Base-by-base conservation (phyloP, 1,139 yeast genomes). In the Taphrina populina region DNA sequence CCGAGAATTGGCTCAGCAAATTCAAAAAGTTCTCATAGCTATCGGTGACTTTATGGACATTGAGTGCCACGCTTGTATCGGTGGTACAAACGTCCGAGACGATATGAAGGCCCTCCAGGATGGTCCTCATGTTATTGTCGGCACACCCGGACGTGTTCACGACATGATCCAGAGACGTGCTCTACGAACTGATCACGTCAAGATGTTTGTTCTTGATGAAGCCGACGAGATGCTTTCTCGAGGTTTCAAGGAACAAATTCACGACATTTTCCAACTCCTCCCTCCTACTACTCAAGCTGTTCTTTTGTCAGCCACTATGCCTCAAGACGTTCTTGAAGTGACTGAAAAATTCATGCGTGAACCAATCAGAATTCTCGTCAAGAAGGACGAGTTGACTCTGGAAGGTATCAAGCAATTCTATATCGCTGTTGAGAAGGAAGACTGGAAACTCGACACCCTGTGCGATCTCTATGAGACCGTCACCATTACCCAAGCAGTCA, bases 61-160 rank as follows among this genome's bases (percentile, higher is more conserved):
- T 65, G 82, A 90, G 65, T 95, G 95, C 69, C 98, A 92, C 72
- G 96, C 97, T 64, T 90, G 96, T 72, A 92, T 92, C 71, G 98
- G 98, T 79, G 98, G 98, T 79, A 90, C 95, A 67, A 82, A 94
- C 62, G 80, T 87, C 73, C 79, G 79, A 66, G 95, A 88, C 67
- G 98, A 92, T 77, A 84, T 87, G 67, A 88, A 84, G 71, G 95
- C 94, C 64, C 83, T 92, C 76, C 84, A 81, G 73, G 80, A 83
- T 62, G 96, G 96, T 73, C 95, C 87, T 66, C 98, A 92, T 77
- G 81, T 92, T 63, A 95, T 92, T 67, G 95, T 88, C 65, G 98
- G 98, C 78, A 92, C 98, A 67, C 98, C 98, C 73, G 98, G 98
- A 75, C 88, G 98, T 80, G 96, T 92, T 66, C 83, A 75, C 74